phyloP scores from a whole-genome alignment of 768 basidiomycete genomes.

The Mycena pura region DNA sequence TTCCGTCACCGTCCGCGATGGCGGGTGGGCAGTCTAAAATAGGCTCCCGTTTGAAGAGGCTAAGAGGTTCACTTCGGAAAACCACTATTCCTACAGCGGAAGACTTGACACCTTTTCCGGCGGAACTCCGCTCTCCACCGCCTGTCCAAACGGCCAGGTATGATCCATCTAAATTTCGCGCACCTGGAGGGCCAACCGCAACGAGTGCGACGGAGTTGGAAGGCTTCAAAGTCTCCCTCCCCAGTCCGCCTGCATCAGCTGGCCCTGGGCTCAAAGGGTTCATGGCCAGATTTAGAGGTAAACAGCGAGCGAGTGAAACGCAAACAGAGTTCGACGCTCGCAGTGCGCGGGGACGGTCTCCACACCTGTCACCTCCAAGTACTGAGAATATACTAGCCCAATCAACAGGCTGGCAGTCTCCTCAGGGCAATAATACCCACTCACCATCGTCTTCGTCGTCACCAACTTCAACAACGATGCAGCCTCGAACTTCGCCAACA shows the following conservation, averaged over 20 bases:
- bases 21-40: constrained; percentile 61
- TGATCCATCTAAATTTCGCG: constrained; percentile 47
- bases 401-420: constrained; percentile 13
- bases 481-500: neutral
- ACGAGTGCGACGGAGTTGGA: constrained; percentile 58
- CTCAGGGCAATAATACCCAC: neutral
- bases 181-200: constrained; percentile 40
- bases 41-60: constrained; percentile 74
- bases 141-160: constrained; percentile 47
- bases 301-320: constrained; percentile 46
- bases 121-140: constrained; percentile 48
- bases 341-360: constrained; percentile 22
- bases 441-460: neutral
- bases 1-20: constrained; percentile 58
- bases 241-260: constrained; percentile 73
- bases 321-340: constrained; percentile 37
- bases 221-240: constrained; percentile 60
- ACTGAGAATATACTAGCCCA: constrained; percentile 22
- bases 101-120: constrained; percentile 54
- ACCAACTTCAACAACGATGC: neutral
- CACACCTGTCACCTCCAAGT: constrained; percentile 36
- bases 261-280: constrained; percentile 80
- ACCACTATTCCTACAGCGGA: constrained; percentile 48
- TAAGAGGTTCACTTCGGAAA: constrained; percentile 71
- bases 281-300: constrained; percentile 77